These are phyloP conservation scores for Polysphondylium violaceum DNA, from an alignment of 78 protist species.

Conservation along the genomic window DNA sequence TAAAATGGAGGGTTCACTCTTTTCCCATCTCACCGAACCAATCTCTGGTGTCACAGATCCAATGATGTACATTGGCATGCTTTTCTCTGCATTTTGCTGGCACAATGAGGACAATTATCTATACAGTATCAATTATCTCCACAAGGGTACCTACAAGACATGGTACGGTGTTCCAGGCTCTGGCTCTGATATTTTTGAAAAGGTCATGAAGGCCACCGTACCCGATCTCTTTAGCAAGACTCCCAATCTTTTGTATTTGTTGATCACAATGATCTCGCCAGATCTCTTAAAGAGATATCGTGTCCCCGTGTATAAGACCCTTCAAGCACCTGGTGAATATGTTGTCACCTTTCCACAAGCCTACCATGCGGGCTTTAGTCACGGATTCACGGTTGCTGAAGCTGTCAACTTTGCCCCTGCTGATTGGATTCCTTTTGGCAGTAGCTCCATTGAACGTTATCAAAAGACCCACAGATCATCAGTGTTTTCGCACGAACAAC, in stretches of 20 bases:
- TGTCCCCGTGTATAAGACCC: constrained; percentile 72
- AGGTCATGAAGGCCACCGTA: constrained; percentile 16
- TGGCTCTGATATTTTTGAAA: constrained; percentile 76
- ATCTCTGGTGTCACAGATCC: constrained; percentile 83
- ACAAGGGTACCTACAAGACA: constrained; percentile 91
- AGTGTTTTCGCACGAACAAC: constrained; percentile 73
- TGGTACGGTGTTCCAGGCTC: constrained; percentile 88
- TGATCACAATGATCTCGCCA: constrained; percentile 87
- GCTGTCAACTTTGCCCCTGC: constrained; percentile 92
- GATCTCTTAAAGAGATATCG: constrained; percentile 20
- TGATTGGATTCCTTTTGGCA: constrained; percentile 90
- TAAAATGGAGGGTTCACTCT: constrained; percentile 65
- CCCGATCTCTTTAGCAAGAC: constrained; percentile 84
- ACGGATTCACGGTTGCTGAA: constrained; percentile 92
- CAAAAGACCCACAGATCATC: constrained; percentile 34
- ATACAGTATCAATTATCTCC: constrained; percentile 89
- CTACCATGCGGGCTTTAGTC: constrained; percentile 94
- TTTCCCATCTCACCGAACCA: constrained; percentile 71
- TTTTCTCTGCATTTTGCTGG: constrained; percentile 95
- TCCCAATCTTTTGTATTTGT: constrained; percentile 82
- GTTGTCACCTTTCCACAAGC: constrained; percentile 94
- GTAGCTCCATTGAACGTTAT: constrained; percentile 41
- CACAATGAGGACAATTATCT: constrained; percentile 94
- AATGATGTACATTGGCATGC: constrained; percentile 91
- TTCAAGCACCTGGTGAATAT: constrained; percentile 93